These are phyloP conservation scores for Mrakia gelida DNA, from an alignment of 768 basidiomycete genomes.

Conservation along the genomic window DNA sequence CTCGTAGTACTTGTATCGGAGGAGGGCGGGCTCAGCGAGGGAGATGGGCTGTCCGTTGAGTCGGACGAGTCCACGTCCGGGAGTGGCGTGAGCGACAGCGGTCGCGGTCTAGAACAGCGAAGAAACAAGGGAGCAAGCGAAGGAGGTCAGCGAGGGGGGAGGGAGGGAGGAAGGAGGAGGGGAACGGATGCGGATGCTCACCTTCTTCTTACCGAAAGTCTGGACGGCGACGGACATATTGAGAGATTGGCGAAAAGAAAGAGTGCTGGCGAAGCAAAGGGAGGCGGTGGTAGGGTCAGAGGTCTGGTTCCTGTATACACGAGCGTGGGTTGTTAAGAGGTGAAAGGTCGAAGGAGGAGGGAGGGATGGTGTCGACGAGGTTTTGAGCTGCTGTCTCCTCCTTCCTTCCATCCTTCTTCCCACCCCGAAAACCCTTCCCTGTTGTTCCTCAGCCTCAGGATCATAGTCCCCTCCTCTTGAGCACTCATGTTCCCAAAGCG, in stretches of 20 bases:
- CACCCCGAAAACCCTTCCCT: background rate
- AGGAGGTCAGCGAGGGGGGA: background rate
- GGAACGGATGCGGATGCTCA: slow-evolving; percentile 43
- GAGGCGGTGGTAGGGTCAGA: background rate
- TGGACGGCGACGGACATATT: slow-evolving; percentile 68
- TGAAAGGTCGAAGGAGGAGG: background rate
- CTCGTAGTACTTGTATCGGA: slow-evolving; percentile 98
- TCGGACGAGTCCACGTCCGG: slow-evolving; percentile 92
- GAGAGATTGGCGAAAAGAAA: slow-evolving; percentile 17
- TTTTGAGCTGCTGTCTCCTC: too few relatives aligned
- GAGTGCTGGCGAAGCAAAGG: background rate
- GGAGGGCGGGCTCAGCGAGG: slow-evolving; percentile 81
- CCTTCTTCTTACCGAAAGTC: slow-evolving; percentile 99
- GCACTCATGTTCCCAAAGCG: background rate
- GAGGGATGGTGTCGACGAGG: background rate
- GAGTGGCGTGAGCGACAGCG: slow-evolving; percentile 93
- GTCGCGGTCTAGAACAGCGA: slow-evolving; percentile 72
- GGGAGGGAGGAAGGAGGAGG: background rate
- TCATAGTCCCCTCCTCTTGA: background rate
- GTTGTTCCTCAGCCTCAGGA: too few relatives aligned
- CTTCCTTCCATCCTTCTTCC: background rate
- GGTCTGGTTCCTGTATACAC: background rate
- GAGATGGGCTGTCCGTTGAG: slow-evolving; percentile 95
- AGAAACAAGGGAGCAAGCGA: background rate
- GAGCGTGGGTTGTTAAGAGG: background rate